Evolutionary conservation across 352 stramenopile species (phyloP).

Genomic region (Plasmopara viticola): DNA sequence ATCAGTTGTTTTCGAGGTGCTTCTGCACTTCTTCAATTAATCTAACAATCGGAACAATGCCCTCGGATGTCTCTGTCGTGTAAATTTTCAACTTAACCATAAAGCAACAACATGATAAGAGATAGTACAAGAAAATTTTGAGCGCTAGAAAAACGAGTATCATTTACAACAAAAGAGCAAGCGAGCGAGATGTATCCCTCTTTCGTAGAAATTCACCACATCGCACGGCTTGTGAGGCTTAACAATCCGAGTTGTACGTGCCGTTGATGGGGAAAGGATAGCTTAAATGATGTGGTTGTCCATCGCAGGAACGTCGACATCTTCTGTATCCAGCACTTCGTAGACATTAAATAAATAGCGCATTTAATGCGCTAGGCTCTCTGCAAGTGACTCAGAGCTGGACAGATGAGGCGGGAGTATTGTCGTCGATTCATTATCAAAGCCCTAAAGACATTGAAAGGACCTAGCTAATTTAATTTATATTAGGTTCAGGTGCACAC

Average conservation of each 20-base stretch:
- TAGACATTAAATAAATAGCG: conserved; percentile 17
- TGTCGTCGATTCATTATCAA: conserved; percentile 2
- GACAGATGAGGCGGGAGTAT: conserved; percentile 16
- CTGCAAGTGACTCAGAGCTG: conserved; percentile 17
- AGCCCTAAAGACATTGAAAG: not conserved
- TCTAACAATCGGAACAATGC: too few relatives aligned
- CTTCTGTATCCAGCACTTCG: conserved; percentile 14
- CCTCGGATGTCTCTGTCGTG: too few relatives aligned
- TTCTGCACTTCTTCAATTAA: conserved; percentile 21
- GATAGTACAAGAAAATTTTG: not conserved
- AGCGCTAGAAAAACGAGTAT: not conserved
- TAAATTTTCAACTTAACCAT: conserved; percentile 28
- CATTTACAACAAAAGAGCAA: conserved; percentile 18
- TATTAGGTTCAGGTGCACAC: conserved; percentile 8
- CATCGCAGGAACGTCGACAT: conserved; percentile 1
- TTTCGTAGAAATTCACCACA: conserved; percentile 22
- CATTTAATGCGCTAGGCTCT: conserved; percentile 19
- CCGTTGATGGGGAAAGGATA: conserved; percentile 18
- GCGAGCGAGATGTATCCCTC: conserved; percentile 15
- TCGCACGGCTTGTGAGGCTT: conserved; percentile 19
- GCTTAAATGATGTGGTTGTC: conserved; percentile 23
- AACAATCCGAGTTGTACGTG: conserved; percentile 18
- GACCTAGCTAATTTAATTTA: not conserved
- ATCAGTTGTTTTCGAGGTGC: conserved; percentile 17
- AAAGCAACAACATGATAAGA: not conserved